phyloP scores from a whole-genome alignment of 2,329 filamentous ascomycete genomes.

The Myriosclerotinia curreyana region DNA sequence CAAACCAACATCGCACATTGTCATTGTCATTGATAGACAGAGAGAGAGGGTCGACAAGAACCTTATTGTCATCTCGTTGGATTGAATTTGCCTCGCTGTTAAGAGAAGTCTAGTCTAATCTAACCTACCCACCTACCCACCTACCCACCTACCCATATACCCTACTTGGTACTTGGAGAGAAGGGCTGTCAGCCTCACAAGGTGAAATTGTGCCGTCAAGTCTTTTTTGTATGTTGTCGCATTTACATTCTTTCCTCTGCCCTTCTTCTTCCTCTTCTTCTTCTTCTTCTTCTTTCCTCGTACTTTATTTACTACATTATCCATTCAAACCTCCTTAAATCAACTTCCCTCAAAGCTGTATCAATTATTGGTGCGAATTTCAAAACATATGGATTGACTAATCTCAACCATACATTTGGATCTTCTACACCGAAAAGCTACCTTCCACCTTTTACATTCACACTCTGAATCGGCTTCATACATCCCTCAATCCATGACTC shows the following conservation, averaged over 20 bases:
- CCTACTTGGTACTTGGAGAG: not conserved
- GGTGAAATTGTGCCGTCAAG: not conserved
- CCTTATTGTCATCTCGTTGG: not conserved
- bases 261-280: not conserved
- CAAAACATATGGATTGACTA: constrained; percentile 6
- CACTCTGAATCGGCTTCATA: constrained; percentile 12
- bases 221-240: constrained; percentile 2
- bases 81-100: too few species aligned
- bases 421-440: not conserved
- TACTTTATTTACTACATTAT: not conserved
- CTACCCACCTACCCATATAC: too few species aligned
- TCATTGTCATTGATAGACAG: too few species aligned
- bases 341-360: not conserved
- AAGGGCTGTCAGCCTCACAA: constrained; percentile 8
- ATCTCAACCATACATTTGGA: not conserved
- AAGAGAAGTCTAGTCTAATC: too few species aligned
- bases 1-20: too few species aligned
- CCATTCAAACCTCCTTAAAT: not conserved
- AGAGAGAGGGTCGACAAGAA: constrained; percentile 2
- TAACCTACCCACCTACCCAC: too few species aligned
- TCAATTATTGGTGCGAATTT: constrained; percentile 8
- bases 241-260: too few species aligned
- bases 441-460: constrained; percentile 8
- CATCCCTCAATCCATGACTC: constrained; percentile 34
- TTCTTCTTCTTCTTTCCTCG: not conserved